These are phyloP conservation scores for Conoideocrella luteorostrata DNA, from an alignment of 2,329 filamentous ascomycete species.

Conservation along the genomic window DNA sequence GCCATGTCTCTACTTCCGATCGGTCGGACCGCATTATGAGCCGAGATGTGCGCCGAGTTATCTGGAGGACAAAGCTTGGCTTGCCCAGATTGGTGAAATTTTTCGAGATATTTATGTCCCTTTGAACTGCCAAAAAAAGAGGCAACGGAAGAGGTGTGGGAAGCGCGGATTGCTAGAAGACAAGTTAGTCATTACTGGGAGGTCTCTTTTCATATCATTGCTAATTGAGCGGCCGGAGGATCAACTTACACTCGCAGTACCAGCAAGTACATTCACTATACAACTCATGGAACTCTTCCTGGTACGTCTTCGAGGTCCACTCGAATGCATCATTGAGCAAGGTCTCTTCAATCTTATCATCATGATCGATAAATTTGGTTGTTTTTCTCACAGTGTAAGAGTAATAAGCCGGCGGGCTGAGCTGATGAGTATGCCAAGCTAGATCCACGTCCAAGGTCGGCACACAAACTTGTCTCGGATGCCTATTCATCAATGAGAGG, in stretches of 20 bases:
- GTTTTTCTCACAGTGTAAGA: slow-evolving; percentile 42
- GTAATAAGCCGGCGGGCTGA: slow-evolving; percentile 59
- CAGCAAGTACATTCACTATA: slow-evolving; percentile 73
- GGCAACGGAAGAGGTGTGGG: slow-evolving; percentile 16
- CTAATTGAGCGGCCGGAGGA: neutral
- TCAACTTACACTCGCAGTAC: slow-evolving; percentile 57
- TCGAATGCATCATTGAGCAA: slow-evolving; percentile 58
- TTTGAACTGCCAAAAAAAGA: slow-evolving; percentile 9
- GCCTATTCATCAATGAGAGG: slow-evolving; percentile 47
- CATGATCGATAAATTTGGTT: slow-evolving; percentile 65
- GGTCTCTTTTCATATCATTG: neutral
- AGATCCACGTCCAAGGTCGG: slow-evolving; percentile 71
- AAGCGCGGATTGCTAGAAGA: slow-evolving; percentile 1
- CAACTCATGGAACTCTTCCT: slow-evolving; percentile 54
- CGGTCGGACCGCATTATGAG: slow-evolving; percentile 58
- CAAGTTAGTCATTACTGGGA: neutral
- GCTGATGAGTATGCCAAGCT: slow-evolving; percentile 76
- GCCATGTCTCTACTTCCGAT: slow-evolving; percentile 7
- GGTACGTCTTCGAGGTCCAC: slow-evolving; percentile 64
- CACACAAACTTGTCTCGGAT: slow-evolving; percentile 47
- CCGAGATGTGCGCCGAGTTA: slow-evolving; percentile 63
- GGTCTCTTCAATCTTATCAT: slow-evolving; percentile 73
- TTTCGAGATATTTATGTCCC: slow-evolving; percentile 24
- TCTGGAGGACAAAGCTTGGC: slow-evolving; percentile 46
- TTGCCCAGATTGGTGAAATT: slow-evolving; percentile 41